Base-by-base conservation (phyloP, 2,329 filamentous ascomycete species). In the Dichotomopilus funicola region DNA sequence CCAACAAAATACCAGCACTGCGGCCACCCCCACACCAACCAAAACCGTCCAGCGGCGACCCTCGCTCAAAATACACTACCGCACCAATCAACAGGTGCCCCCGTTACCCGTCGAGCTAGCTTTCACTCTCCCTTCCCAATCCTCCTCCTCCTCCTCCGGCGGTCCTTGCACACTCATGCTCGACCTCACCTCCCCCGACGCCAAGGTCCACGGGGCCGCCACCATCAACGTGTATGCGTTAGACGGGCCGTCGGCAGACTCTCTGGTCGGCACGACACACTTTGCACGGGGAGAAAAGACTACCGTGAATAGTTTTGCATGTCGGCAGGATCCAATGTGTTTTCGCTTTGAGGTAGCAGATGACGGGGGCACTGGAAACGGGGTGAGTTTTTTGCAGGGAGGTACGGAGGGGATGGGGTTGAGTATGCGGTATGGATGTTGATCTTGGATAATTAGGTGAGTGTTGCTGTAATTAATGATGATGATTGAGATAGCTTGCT, bases 151-250 rank as follows among this genome's bases (percentile, higher is more conserved):
- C 2, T 4, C 13, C 2, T 7, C 41, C 12, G 41, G 6, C 40
- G 40, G 41, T 4, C 41, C 41, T 5, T 53, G 51, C 42, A 53
- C 35, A 2, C 51, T 53, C 13, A 9, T 34, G 19, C 42, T 53
- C 10, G 43, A 53, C 36, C 51, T 53, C 3, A n/a, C 42, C 35
- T 47, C 43, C 11, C 51, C 51, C 11, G 35, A 11, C 6, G 43
- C 51, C 2, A 19, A 47, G 5, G 43, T 46, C 19, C 43, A 5
- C 3, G 40, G 40, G n/a, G n/a, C 38, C 6, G 49, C 49, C n/a
- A 54, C 46, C 12, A 37, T 61, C 48, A 57, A 61, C 37, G 44
- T 61, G 3, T 55, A 58, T 9, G 59, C 57, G 10, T 49, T 59
- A 10, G 59, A 57, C 53, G 57, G 55, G 6, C 57, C 59, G 10